phyloP scores from a whole-genome alignment of 2,329 filamentous ascomycete species.

The Aspergillus quadrilineatus region DNA sequence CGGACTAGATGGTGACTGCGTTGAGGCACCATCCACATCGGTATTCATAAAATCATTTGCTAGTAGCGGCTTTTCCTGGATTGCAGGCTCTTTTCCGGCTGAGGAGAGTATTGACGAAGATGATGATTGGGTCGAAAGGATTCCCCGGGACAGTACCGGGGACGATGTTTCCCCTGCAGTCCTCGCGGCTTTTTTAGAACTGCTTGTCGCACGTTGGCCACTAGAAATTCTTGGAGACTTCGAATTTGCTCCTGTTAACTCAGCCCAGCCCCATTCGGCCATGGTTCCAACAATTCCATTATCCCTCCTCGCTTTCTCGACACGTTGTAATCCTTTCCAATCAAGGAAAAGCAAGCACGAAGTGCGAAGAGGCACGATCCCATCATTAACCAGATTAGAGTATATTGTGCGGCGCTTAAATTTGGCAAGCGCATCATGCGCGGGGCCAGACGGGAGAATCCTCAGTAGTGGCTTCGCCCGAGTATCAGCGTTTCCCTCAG shows the following conservation, averaged over 20 bases:
- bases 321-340: conserved; percentile 88
- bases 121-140: background rate
- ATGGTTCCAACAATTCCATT: conserved; percentile 91
- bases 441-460: conserved; percentile 87
- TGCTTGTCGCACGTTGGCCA: conserved; percentile 26
- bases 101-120: conserved; percentile 21
- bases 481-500: conserved; percentile 62
- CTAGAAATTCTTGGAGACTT: conserved; percentile 52
- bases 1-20: conserved; percentile 46
- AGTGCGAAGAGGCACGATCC: conserved; percentile 90
- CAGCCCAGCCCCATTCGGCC: conserved; percentile 91
- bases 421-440: conserved; percentile 79
- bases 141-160: conserved; percentile 7
- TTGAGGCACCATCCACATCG: conserved; percentile 13
- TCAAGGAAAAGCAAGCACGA: conserved; percentile 96
- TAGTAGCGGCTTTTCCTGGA: conserved; percentile 7
- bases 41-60: background rate
- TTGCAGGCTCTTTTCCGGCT: conserved; percentile 23
- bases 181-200: conserved; percentile 20
- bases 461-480: conserved; percentile 85
- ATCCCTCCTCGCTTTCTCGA: conserved; percentile 90
- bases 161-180: conserved; percentile 2
- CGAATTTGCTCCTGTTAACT: conserved; percentile 71
- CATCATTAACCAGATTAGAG: conserved; percentile 96
- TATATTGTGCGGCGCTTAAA: conserved; percentile 91